Percentiles rank a stretch among this genome's conserved stretches.
These are phyloP conservation scores for Pseudotsuga menziesii DNA, from an alignment of 75 land plant genomes.

Conservation along the genomic window DNA sequence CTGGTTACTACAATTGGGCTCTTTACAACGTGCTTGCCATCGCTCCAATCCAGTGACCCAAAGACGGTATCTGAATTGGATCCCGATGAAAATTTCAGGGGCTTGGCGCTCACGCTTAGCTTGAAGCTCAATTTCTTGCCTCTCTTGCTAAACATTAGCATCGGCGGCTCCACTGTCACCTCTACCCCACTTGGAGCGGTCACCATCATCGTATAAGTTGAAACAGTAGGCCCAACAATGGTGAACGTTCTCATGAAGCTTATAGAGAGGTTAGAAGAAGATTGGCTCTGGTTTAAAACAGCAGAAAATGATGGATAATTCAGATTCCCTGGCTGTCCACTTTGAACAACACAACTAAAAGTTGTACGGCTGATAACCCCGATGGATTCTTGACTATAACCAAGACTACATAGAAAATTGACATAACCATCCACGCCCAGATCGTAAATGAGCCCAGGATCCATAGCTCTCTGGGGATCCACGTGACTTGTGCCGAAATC, in stretches of 20 bases:
- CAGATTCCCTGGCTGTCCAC: conserved; percentile 42
- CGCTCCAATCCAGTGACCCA: conserved; percentile 45
- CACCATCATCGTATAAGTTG: conserved; percentile 30
- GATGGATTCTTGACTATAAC: conserved; percentile 34
- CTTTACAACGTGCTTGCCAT: conserved; percentile 45
- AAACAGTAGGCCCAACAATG: conserved; percentile 44
- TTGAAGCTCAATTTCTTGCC: conserved; percentile 48
- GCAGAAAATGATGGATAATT: conserved; percentile 69
- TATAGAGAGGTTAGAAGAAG: conserved; percentile 25
- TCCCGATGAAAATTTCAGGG: conserved; percentile 30
- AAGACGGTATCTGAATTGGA: conserved; percentile 26
- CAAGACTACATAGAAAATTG: conserved; percentile 67
- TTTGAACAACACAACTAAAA: conserved; percentile 12
- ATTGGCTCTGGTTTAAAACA: conserved; percentile 32
- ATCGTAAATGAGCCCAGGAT: conserved; percentile 86
- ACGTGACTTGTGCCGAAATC: conserved; percentile 79
- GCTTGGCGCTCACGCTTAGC: conserved; percentile 30
- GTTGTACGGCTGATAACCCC: neutral
- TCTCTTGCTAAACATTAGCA: conserved; percentile 35
- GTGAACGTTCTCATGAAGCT: conserved; percentile 59
- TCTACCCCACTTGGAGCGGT: conserved; percentile 29
- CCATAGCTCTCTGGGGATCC: conserved; percentile 50
- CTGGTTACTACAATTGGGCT: conserved; percentile 44
- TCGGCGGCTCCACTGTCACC: conserved; percentile 45
- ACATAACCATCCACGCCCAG: conserved; percentile 51